phyloP scores from a whole-genome alignment of 169 alveolate species.

The Neospora caninum region DNA sequence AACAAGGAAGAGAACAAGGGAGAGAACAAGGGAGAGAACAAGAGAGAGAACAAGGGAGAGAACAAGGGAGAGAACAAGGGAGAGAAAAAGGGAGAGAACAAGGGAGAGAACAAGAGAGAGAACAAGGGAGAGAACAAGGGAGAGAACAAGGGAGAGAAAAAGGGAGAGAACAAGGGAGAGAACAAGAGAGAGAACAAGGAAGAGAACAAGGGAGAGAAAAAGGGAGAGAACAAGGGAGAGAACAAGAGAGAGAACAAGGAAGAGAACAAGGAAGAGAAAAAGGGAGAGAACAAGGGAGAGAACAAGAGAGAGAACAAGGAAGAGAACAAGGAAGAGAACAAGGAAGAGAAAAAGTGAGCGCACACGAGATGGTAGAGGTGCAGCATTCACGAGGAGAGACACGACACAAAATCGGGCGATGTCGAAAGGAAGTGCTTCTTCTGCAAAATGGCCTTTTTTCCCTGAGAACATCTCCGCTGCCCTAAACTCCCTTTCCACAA shows the following conservation, averaged over 20 bases:
- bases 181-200: neutral
- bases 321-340: neutral
- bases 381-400: no score
- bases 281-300: neutral
- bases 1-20: neutral
- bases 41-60: no score
- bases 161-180: neutral
- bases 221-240: slow-evolving; percentile 19
- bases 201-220: neutral
- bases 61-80: neutral
- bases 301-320: neutral
- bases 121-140: neutral
- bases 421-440: no score
- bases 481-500: no score
- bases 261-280: neutral
- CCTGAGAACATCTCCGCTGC: no score
- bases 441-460: no score
- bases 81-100: neutral
- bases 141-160: neutral
- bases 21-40: neutral
- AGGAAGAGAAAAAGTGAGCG: neutral
- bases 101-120: no score
- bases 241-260: neutral
- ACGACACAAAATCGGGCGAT: no score
- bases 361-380: no score